Conservation (phyloP, 768 basidiomycete species). For the Termitomyces sp. region DNA sequence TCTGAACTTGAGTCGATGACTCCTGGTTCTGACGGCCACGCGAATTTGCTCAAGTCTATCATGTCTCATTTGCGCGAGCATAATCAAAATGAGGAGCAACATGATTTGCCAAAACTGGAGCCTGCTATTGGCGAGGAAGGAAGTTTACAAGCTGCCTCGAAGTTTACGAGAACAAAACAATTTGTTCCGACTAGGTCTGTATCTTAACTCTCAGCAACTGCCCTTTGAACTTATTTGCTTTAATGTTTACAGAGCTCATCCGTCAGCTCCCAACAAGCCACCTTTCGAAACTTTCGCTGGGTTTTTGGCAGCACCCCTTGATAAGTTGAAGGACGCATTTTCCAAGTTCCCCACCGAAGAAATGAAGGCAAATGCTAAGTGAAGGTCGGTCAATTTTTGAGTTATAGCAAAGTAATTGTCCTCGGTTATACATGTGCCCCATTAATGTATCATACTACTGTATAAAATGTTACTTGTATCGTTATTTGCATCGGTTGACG, state of each 20-base stretch:
- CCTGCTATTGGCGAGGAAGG: slow-evolving; percentile 38
- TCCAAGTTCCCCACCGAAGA: slow-evolving; percentile 50
- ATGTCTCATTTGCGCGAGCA: slow-evolving; percentile 47
- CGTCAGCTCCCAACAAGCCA: slow-evolving; percentile 48
- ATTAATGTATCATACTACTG: neutral
- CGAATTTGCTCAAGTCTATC: slow-evolving; percentile 33
- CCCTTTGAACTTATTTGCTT: neutral
- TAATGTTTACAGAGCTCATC: slow-evolving; percentile 36
- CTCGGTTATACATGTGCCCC: neutral
- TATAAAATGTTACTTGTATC: no score
- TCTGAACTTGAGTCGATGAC: slow-evolving; percentile 38
- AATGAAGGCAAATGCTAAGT: slow-evolving; percentile 31
- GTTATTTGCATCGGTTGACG: no score
- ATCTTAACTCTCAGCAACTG: rapidly evolving
- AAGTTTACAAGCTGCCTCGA: slow-evolving; percentile 38
- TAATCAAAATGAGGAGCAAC: slow-evolving; percentile 52
- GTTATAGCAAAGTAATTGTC: no score
- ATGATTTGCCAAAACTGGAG: slow-evolving; percentile 53
- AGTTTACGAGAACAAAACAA: slow-evolving; percentile 54
- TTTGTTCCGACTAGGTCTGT: slow-evolving; percentile 57
- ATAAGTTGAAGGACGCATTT: slow-evolving; percentile 55
- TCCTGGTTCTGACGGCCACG: slow-evolving; percentile 39
- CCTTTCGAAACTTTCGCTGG: slow-evolving; percentile 57
- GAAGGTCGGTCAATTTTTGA: neutral
- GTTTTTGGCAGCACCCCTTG: slow-evolving; percentile 50